Evolutionary conservation across 1,284 basidiomycete species (phyloP).

Genomic region (Inonotus hispidus): DNA sequence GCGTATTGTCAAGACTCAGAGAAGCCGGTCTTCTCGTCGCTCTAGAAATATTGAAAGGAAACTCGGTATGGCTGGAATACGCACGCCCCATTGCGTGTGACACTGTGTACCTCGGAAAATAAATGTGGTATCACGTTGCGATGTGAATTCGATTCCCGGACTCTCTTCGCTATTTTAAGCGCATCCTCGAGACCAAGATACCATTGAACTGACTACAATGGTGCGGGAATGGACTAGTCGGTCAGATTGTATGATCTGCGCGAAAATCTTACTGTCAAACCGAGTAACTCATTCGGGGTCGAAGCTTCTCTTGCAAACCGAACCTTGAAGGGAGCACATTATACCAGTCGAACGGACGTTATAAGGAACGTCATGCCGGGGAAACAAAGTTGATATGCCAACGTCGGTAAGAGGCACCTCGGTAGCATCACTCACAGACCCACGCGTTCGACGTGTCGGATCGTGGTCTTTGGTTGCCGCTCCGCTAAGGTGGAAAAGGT

Average conservation of each 20-base stretch:
- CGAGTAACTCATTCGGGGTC: too few species aligned
- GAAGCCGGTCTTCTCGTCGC: neutral
- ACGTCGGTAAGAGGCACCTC: neutral
- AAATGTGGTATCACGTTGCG: neutral
- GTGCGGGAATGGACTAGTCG: too few species aligned
- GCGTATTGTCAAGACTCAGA: neutral
- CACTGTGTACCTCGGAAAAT: neutral
- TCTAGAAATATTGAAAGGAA: neutral
- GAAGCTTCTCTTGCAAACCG: too few species aligned
- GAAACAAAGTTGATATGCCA: neutral
- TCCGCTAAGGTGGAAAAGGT: neutral
- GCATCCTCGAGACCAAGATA: too few species aligned
- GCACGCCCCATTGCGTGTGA: neutral
- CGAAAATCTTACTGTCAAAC: too few species aligned
- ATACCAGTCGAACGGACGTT: neutral
- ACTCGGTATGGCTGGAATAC: neutral
- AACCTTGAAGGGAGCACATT: too few species aligned
- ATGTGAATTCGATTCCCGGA: conserved; percentile 3
- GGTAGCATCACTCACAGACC: neutral
- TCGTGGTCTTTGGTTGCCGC: neutral
- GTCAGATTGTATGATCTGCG: too few species aligned
- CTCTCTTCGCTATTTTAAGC: neutral
- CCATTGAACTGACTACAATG: too few species aligned
- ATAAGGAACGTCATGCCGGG: neutral
- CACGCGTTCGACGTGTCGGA: neutral